Percentiles rank a stretch among this genome's conserved stretches.
Conservation (phyloP, 2,329 filamentous ascomycete species). For the Aspergillus pseudoviridinutans region DNA sequence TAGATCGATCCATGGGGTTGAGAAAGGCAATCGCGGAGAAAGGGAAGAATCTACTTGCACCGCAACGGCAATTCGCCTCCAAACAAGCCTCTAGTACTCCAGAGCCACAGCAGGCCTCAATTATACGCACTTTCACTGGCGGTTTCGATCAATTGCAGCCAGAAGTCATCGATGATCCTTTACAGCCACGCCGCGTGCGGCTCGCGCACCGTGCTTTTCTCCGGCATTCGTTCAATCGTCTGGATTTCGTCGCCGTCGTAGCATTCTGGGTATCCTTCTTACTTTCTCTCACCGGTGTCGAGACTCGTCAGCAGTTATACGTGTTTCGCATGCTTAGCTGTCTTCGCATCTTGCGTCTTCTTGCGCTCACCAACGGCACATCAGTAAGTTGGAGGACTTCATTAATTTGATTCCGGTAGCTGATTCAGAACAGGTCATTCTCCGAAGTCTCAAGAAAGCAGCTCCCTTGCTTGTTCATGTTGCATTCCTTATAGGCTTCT, state of each 20-base stretch:
- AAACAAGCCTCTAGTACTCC: constrained; percentile 47
- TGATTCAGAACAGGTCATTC: constrained; percentile 64
- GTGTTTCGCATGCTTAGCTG: constrained; percentile 97
- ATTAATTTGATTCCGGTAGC: not conserved
- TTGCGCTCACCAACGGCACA: constrained; percentile 89
- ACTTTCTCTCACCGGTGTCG: constrained; percentile 65
- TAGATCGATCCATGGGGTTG: constrained; percentile 72
- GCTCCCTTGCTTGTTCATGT: constrained; percentile 88
- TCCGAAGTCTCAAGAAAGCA: constrained; percentile 92
- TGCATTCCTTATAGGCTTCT: constrained; percentile 90
- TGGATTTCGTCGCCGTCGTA: constrained; percentile 92
- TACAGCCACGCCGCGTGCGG: constrained; percentile 77
- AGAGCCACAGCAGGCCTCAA: constrained; percentile 46
- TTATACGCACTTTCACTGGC: constrained; percentile 74
- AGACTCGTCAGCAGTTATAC: constrained; percentile 69
- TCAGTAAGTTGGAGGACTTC: constrained; percentile 56
- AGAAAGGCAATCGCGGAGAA: constrained; percentile 71
- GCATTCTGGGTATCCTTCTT: constrained; percentile 90
- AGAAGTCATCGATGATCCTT: constrained; percentile 55
- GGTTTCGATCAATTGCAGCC: constrained; percentile 62
- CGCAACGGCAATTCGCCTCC: constrained; percentile 67
- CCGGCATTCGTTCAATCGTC: constrained; percentile 89
- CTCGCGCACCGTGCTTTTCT: constrained; percentile 88
- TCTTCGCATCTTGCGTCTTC: constrained; percentile 83
- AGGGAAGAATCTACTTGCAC: constrained; percentile 74